Evolutionary conservation across 2,329 filamentous ascomycete genomes (phyloP).

Genomic region (Pseudogymnoascus sp.): DNA sequence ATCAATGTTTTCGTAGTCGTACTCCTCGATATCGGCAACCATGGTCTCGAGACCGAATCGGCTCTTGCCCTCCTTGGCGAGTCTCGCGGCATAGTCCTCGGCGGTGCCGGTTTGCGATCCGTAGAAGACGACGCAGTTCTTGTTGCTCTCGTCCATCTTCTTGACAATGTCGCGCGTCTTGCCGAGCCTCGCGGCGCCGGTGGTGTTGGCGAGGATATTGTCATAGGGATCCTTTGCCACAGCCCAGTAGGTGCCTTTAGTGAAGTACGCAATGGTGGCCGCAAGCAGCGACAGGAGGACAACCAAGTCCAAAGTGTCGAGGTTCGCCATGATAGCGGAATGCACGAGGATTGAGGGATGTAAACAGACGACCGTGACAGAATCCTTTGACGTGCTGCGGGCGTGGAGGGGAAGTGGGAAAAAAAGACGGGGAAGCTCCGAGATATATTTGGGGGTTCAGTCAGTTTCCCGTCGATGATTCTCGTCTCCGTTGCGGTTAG

Average conservation of each 20-base stretch:
- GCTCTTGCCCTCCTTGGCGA: slow-evolving; percentile 96
- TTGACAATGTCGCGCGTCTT: slow-evolving; percentile 89
- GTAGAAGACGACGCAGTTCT: slow-evolving; percentile 98
- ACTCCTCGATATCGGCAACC: slow-evolving; percentile 96
- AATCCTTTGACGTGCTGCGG: not conserved
- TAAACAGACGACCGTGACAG: not conserved
- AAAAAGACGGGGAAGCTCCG: not conserved
- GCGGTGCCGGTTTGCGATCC: slow-evolving; percentile 97
- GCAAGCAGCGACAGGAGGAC: slow-evolving; percentile 81
- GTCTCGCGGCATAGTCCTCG: slow-evolving; percentile 92
- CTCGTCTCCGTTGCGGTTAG: not conserved
- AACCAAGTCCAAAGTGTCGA: slow-evolving; percentile 90
- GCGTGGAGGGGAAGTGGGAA: slow-evolving; percentile 1
- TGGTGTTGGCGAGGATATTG: slow-evolving; percentile 61
- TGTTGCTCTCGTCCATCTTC: slow-evolving; percentile 90
- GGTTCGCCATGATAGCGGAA: slow-evolving; percentile 70
- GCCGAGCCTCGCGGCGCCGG: slow-evolving; percentile 64
- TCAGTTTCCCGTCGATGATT: not conserved
- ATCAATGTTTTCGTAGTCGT: slow-evolving; percentile 93
- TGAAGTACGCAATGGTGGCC: slow-evolving; percentile 91
- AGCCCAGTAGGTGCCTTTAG: slow-evolving; percentile 92
- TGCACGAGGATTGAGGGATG: not conserved
- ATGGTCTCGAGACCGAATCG: slow-evolving; percentile 95
- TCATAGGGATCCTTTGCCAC: slow-evolving; percentile 85
- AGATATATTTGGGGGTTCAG: slow-evolving; percentile 6